A percentile compares a stretch with the other conserved stretches of the same genome.
Evolutionary conservation across 73 alveolate genomes (phyloP).

Genomic region (Symbiodinium pilosum): DNA sequence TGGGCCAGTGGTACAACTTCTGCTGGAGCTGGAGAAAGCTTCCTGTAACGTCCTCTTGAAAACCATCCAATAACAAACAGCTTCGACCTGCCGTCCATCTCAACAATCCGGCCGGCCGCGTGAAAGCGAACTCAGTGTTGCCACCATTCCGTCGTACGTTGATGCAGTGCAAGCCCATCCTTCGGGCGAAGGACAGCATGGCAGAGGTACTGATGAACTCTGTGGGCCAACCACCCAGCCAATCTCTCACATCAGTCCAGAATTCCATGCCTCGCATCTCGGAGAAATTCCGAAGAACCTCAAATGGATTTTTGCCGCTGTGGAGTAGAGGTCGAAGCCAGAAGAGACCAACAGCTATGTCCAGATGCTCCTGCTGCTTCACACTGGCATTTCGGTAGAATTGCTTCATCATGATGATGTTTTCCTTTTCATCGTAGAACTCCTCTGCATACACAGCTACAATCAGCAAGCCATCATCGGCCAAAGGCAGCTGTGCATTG

Average conservation of each 20-base stretch:
- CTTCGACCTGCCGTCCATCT: slow-evolving; percentile 28
- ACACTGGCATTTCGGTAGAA: not conserved
- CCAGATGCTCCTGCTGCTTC: slow-evolving; percentile 23
- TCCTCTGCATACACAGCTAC: slow-evolving; percentile 49
- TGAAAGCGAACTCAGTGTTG: slow-evolving; percentile 61
- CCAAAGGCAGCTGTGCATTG: slow-evolving; percentile 32
- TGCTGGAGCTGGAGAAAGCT: not conserved
- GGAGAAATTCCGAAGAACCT: slow-evolving; percentile 22
- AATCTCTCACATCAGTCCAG: slow-evolving; percentile 53
- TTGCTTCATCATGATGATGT: slow-evolving; percentile 21
- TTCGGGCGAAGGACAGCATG: not conserved
- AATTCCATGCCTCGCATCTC: slow-evolving; percentile 49
- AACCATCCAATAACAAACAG: not conserved
- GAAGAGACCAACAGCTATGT: slow-evolving; percentile 16
- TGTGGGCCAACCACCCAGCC: slow-evolving; percentile 83
- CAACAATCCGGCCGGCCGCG: slow-evolving; percentile 3
- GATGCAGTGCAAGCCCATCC: slow-evolving; percentile 33
- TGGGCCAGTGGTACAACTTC: slow-evolving; percentile 3
- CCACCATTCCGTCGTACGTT: slow-evolving; percentile 62
- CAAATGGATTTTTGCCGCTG: slow-evolving; percentile 20
- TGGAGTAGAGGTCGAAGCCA: slow-evolving; percentile 26
- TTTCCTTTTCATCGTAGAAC: slow-evolving; percentile 45
- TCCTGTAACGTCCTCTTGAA: not conserved
- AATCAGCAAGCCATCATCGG: slow-evolving; percentile 29
- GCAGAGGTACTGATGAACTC: slow-evolving; percentile 23